Evolutionary conservation across 2,329 filamentous ascomycete species (phyloP).

Genomic region (Alternaria arbusti): DNA sequence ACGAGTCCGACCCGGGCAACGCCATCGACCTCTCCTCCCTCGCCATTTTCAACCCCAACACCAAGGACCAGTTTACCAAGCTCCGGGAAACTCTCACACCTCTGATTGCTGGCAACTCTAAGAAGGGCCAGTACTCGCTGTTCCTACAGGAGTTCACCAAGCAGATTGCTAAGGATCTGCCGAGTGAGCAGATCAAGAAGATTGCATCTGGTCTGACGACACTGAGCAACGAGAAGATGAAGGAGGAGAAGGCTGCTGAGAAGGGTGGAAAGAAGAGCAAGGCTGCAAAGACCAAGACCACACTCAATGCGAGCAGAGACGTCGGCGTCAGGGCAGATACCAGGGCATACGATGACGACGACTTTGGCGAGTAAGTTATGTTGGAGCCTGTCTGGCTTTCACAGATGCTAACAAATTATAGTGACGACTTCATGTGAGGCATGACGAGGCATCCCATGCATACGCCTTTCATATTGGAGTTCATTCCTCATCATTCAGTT

Average conservation of each 20-base stretch:
- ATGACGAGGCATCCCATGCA: background rate
- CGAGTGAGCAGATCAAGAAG: conserved; percentile 96
- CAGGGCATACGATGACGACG: conserved; percentile 80
- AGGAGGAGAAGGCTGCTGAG: conserved; percentile 93
- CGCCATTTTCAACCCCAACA: conserved; percentile 85
- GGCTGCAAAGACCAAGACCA: conserved; percentile 93
- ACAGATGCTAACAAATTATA: conserved; percentile 29
- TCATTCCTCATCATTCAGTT: background rate
- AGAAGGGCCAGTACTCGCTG: conserved; percentile 88
- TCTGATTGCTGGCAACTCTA: conserved; percentile 73
- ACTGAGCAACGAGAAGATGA: conserved; percentile 96
- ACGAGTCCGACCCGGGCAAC: conserved; percentile 75
- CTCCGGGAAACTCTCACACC: conserved; percentile 81
- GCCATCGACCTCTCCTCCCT: conserved; percentile 82
- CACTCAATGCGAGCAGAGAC: conserved; percentile 71
- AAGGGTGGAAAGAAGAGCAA: conserved; percentile 97
- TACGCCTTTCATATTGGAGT: background rate
- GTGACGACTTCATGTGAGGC: conserved; percentile 50
- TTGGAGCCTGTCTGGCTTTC: background rate
- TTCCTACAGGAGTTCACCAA: conserved; percentile 93
- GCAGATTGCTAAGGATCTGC: conserved; percentile 83
- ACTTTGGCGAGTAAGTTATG: conserved; percentile 82
- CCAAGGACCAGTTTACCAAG: conserved; percentile 83
- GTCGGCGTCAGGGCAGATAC: conserved; percentile 68
- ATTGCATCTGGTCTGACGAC: conserved; percentile 86